phyloP scores from a whole-genome alignment of 768 basidiomycete species.

The Amanita subjunquillea region DNA sequence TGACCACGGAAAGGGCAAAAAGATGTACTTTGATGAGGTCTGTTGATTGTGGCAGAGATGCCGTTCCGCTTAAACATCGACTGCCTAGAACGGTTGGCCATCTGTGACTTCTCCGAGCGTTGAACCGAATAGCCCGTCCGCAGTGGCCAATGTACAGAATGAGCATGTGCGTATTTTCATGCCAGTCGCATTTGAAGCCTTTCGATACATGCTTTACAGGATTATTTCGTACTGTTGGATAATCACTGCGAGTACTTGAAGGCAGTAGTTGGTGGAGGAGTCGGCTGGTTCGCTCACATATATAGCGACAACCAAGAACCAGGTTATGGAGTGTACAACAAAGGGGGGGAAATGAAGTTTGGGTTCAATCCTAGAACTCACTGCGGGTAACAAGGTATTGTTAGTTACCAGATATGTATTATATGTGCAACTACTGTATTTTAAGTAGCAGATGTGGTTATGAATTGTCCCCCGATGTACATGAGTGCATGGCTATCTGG shows the following conservation, averaged over 20 bases:
- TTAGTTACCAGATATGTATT: conserved; percentile 11
- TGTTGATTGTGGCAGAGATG: not conserved
- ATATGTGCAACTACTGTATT: no score
- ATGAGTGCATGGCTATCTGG: not conserved
- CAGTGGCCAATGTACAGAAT: conserved; percentile 36
- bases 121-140: conserved; percentile 40
- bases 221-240: conserved; percentile 45
- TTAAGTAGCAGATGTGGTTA: not conserved
- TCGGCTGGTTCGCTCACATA: conserved; percentile 63
- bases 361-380: conserved; percentile 39
- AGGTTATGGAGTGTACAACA: conserved; percentile 49
- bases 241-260: conserved; percentile 43
- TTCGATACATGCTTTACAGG: conserved; percentile 6
- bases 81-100: conserved; percentile 52
- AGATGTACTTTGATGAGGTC: conserved; percentile 54
- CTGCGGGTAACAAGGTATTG: conserved; percentile 15
- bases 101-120: conserved; percentile 41
- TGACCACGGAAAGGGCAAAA: conserved; percentile 43
- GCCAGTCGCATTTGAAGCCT: not conserved
- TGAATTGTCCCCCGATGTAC: not conserved
- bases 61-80: not conserved
- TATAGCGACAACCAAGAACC: conserved; percentile 43
- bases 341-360: conserved; percentile 33
- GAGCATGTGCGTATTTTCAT: conserved; percentile 29
- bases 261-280: conserved; percentile 33